Evolutionary conservation across 306 rosid genomes (phyloP).

Genomic region (Dalbergia cochinchinensis): DNA sequence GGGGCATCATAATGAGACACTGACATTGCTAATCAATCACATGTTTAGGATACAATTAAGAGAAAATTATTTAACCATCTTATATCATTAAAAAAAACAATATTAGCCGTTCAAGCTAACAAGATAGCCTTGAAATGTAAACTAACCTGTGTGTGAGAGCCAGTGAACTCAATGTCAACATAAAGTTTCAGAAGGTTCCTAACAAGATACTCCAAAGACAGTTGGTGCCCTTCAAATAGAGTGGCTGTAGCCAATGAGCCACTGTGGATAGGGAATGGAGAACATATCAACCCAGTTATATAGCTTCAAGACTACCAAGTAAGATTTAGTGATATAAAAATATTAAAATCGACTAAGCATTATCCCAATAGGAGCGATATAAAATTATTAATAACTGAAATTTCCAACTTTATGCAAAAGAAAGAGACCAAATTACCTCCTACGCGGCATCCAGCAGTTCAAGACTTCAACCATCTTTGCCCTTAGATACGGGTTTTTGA

Average conservation of each 20-base stretch:
- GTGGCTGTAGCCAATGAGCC: slow-evolving; percentile 77
- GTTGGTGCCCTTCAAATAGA: slow-evolving; percentile 96
- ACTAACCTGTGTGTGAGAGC: slow-evolving; percentile 96
- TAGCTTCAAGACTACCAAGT: slow-evolving; percentile 40
- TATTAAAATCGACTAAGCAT: background rate
- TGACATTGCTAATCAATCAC: slow-evolving; percentile 21
- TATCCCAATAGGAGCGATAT: too few relatives aligned
- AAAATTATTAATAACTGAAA: background rate
- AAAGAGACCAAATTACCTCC: slow-evolving; percentile 67
- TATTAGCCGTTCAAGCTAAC: background rate
- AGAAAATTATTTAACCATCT: slow-evolving; percentile 3
- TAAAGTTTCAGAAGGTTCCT: slow-evolving; percentile 94
- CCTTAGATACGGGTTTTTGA: slow-evolving; percentile 92
- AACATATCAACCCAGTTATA: slow-evolving; percentile 38
- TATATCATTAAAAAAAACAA: background rate
- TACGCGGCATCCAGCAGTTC: slow-evolving; percentile 98
- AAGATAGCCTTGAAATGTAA: slow-evolving; percentile 38
- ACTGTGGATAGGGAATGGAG: slow-evolving; percentile 57
- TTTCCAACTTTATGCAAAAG: slow-evolving; percentile 24
- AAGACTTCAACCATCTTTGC: slow-evolving; percentile 99
- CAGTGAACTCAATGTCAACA: slow-evolving; percentile 98
- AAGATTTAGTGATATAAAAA: slow-evolving; percentile 4
- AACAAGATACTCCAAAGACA: slow-evolving; percentile 93
- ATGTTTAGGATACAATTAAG: slow-evolving; percentile 9
- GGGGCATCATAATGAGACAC: slow-evolving; percentile 22